Evolutionary conservation across 257 asterid genomes (phyloP), one percentile per base, ranked within the genome.

Genomic region (Jacaranda mimosifolia): DNA sequence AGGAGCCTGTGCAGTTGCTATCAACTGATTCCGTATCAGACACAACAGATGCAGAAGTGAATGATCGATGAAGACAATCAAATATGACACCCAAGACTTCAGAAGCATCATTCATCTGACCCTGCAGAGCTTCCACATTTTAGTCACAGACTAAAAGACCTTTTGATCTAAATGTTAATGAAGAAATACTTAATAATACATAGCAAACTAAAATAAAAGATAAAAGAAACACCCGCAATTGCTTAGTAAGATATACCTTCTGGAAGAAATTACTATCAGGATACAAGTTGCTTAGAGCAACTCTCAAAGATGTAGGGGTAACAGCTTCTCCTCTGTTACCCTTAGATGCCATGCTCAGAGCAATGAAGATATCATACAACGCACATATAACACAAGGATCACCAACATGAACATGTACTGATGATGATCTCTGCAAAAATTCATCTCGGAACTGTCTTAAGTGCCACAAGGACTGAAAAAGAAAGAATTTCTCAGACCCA

Each of bases 41-140:
- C 19, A 70, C 76, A 77, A 79, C 79, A 42, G 88, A 77, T 63
- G 78, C 80, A 77, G 84, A 79, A 53, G 92, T 82, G 77, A 91
- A 93, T 64, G 98, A 90, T 68, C 69, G 88, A 77, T 95, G 98
- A 60, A 95, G 96, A 87, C 98, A 95, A 70, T 88, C 83, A 88
- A 95, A 95, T 81, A 95, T 84, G 75, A 91, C 97, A 19, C 88
- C 94, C 74, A 95, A 80, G 81, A 93, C 98, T 86, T 95, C 99
- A 75, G 98, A 92, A 75, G 99, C 99, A 84, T 95, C 99, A 79
- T 93, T 92, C 99, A 93, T 95, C 85, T 95, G 97, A 84, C 97
- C 98, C 99, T 95, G 98, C 83, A 86, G 9, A 46, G 66, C 76
- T 68, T 72, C 56, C 78, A 56, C 21, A 51, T 78, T 55, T 68